Base-by-base conservation (phyloP, 345 rosid species). In the Aethionema arabicum region DNA sequence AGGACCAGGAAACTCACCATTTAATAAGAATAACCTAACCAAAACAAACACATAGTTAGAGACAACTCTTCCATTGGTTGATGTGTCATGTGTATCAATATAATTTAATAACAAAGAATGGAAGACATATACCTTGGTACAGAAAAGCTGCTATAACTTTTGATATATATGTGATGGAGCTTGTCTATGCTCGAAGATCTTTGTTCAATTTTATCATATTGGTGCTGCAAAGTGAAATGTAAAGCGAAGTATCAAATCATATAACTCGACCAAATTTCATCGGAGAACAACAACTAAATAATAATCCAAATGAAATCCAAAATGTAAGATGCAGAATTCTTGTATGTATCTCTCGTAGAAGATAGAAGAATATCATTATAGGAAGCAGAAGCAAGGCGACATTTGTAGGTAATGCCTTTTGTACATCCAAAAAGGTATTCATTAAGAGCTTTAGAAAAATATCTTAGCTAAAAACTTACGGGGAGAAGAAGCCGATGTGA, bases 121-220 rank as follows among this genome's bases (percentile, higher is more conserved):
- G 49, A 63, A 67, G 61, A 29, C 11, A 31, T 13, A 15, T 12
- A 87, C 97, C 95, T 87, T 87, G 60, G 75, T 49, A 51, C 87
- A 93, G 7, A 85, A 59, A 32, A 97, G 99, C 70, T 85, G 90
- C 48, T 90, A 93, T 33, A 84, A 11, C 70, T 83, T 87, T 59
- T 90, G 97, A 51, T 93, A 90, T 56, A 82, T 90, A n/a, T 95
- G 92, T 74, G 90, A 92, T 5, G 87, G 83, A 7, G 83, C 95
- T 49, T 91, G 96, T 45, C 88, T 85, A 77, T 93, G 97, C 75
- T 90, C 96, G 33, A 87, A 84, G 52, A 93, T 90, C 36, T 87
- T 87, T 3, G 90, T 80, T 87, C 97, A 21, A 93, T 41, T 46
- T 82, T 96, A 69, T 93, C 88, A 63, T 93, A 81, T 54, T 87